A percentile compares a stretch with the other conserved stretches of the same genome.
Evolutionary conservation across 2,329 filamentous ascomycete genomes (phyloP).

Genomic region (Xylaria sp.): DNA sequence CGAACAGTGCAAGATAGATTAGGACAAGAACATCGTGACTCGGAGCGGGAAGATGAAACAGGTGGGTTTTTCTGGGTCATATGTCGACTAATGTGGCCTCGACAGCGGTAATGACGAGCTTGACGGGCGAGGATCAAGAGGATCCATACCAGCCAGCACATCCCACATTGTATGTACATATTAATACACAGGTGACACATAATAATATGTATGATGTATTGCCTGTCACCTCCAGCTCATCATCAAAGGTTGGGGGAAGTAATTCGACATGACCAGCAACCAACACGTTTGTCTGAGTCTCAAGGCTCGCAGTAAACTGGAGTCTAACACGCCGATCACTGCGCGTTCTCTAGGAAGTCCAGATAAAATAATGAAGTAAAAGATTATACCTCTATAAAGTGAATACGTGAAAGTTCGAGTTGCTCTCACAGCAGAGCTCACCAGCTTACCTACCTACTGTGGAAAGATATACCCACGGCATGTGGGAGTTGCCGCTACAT

Average conservation of each 20-base stretch:
- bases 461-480: neutral
- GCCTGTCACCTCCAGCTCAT: slow-evolving; percentile 14
- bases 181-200: slow-evolving; percentile 22
- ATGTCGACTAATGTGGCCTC: slow-evolving; percentile 25
- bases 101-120: slow-evolving; percentile 28
- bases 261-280: slow-evolving; percentile 5
- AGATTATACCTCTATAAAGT: too few species aligned
- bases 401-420: neutral
- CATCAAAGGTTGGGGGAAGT: slow-evolving; percentile 16
- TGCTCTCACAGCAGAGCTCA: neutral
- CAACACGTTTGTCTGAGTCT: neutral
- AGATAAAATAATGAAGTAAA: neutral
- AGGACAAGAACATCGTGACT: slow-evolving; percentile 22
- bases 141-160: slow-evolving; percentile 31
- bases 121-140: slow-evolving; percentile 16
- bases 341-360: neutral
- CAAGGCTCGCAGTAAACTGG: neutral
- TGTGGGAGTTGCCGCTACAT: neutral
- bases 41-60: slow-evolving; percentile 27
- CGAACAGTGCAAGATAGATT: neutral
- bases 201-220: slow-evolving; percentile 21
- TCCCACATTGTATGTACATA: slow-evolving; percentile 25
- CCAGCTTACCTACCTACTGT: neutral
- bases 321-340: neutral
- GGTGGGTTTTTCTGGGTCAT: slow-evolving; percentile 23